Evolutionary conservation across 768 basidiomycete genomes (phyloP).

Genomic region (Leccinellum rugosiceps): DNA sequence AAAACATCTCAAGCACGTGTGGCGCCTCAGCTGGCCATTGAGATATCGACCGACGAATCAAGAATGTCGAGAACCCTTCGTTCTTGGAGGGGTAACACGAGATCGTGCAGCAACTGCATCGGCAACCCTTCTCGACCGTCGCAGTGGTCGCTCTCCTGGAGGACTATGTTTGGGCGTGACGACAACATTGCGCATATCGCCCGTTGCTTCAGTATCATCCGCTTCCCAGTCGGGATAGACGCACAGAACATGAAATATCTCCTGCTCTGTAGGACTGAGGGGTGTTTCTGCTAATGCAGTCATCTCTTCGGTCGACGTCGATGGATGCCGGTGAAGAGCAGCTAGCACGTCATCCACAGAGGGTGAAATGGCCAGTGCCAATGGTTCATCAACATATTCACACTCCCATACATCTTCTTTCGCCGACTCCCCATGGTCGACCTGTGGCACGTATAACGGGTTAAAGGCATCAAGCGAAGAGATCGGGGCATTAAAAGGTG

Average conservation of each 20-base stretch:
- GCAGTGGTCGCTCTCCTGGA: slow-evolving; percentile 14
- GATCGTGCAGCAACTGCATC: slow-evolving; percentile 51
- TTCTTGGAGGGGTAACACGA: slow-evolving; percentile 36
- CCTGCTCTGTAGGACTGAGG: slow-evolving; percentile 65
- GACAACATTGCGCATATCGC: slow-evolving; percentile 12
- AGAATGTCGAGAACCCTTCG: slow-evolving; percentile 25
- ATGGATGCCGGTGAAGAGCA: slow-evolving; percentile 20
- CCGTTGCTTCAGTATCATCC: slow-evolving; percentile 31
- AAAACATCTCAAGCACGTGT: background rate
- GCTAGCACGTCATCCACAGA: slow-evolving; percentile 31
- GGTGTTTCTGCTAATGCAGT: slow-evolving; percentile 36
- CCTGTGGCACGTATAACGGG: slow-evolving; percentile 1
- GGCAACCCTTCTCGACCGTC: slow-evolving; percentile 67
- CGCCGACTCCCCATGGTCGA: background rate
- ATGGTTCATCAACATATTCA: slow-evolving; percentile 21
- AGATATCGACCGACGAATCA: slow-evolving; percentile 10
- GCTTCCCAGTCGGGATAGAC: slow-evolving; percentile 51
- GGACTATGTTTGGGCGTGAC: background rate
- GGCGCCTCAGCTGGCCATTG: background rate
- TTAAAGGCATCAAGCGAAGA: slow-evolving; percentile 1
- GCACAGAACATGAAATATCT: slow-evolving; percentile 67
- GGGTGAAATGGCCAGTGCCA: slow-evolving; percentile 23
- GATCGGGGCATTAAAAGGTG: slow-evolving; percentile 52
- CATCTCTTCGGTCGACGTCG: slow-evolving; percentile 11
- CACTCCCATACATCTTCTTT: slow-evolving; percentile 23